Evolutionary conservation across 2,329 filamentous ascomycete species (phyloP), one percentile per base, ranked within the genome.

Genomic region (Rhynchosporium secalis): DNA sequence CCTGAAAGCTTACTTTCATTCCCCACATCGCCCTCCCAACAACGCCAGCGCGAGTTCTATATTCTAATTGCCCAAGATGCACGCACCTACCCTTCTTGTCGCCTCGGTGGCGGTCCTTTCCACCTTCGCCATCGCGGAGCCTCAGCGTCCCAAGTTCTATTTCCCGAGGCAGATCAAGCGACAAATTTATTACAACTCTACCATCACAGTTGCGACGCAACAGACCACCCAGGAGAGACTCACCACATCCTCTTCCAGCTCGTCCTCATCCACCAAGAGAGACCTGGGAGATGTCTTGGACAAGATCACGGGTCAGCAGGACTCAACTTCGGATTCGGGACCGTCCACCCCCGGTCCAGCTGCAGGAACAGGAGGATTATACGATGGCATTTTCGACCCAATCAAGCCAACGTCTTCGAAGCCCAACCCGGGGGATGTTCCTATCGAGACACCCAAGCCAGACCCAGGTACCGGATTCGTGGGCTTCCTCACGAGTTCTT

Each of bases 151-250:
- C 20, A 80, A 78, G 71, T 83, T 84, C 70, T 86, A 85, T 72
- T 86, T 82, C 65, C 84, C 84, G 12, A 78, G 80, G 61, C 78
- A 84, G 48, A 76, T 86, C 69, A 85, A 81, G 75, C 79, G 83
- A 60, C 76, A 81, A 62, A 76, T 79, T 58, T 69, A 58, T 65
- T 65, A 61, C 2, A 72, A 72, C 36, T 65, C 66, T 15, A 69
- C 69, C 12, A 62, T 65, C 31, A 68, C 65, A 9, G 66, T 46
- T 31, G 57, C 61, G 13, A 55, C 68, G 15, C 54, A 60, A 29
- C 54, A 56, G 36, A 66, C 67, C 9, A 59, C 66, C 3, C 49
- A 65, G 29, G 61, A 62, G 31, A 51, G 55, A 28, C 36, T 65
- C 3, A 60, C 64, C 2, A 58, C 57, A 43, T 56, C 33, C 9